Percentiles rank a stretch among this genome's conserved stretches.
phyloP scores from a whole-genome alignment of 768 basidiomycete genomes.

The Leccinum ochraceum region DNA sequence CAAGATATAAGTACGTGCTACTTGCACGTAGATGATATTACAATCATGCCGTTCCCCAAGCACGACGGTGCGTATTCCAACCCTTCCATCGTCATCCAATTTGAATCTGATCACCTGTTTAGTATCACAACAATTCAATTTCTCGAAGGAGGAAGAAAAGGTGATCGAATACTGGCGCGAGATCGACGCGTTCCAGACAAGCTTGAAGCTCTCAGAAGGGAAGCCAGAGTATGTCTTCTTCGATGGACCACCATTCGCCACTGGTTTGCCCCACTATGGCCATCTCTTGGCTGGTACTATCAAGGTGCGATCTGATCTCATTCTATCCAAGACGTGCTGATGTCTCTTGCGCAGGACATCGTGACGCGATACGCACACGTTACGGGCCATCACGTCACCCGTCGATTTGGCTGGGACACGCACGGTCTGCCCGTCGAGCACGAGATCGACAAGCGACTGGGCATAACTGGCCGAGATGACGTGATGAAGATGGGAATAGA shows the following conservation, averaged over 20 bases:
- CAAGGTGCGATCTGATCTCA: constrained; percentile 58
- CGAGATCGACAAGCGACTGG: constrained; percentile 96
- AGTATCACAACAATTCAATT: constrained; percentile 81
- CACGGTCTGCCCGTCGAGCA: constrained; percentile 99
- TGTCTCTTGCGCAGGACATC: constrained; percentile 69
- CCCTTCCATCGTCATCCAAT: neutral
- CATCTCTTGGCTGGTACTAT: constrained; percentile 91
- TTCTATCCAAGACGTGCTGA: neutral
- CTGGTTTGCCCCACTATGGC: constrained; percentile 95
- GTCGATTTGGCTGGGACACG: constrained; percentile 98
- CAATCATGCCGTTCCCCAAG: constrained; percentile 60
- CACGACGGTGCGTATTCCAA: constrained; percentile 64
- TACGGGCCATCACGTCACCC: constrained; percentile 87
- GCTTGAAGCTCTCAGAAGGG: constrained; percentile 88
- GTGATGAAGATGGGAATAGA: constrained; percentile 95
- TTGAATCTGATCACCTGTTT: constrained; percentile 11
- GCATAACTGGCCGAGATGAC: constrained; percentile 90
- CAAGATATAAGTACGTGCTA: neutral
- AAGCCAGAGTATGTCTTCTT: constrained; percentile 92
- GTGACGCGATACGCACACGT: constrained; percentile 95
- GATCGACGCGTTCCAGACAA: constrained; percentile 97
- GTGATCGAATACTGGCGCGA: constrained; percentile 91
- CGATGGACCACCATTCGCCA: constrained; percentile 97
- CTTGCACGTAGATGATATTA: neutral
- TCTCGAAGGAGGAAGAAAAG: constrained; percentile 87